Conservation (phyloP, 2,329 filamentous ascomycete species). For the Claviceps pusilla region DNA sequence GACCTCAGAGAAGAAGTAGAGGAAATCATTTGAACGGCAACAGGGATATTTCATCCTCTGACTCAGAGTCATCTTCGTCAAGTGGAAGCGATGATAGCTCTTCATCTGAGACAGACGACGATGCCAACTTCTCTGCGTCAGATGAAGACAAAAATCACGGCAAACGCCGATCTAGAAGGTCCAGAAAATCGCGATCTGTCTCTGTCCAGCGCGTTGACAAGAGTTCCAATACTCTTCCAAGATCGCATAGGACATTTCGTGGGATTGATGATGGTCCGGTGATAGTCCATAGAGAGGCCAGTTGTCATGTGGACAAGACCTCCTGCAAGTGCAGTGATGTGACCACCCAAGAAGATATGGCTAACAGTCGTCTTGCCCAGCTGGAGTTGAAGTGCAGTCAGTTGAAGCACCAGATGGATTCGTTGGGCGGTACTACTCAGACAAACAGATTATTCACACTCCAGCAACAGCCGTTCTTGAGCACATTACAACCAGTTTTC, state of each 20-base stretch:
- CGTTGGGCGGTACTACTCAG: background rate
- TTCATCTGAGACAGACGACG: background rate
- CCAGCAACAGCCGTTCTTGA: background rate
- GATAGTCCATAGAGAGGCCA: background rate
- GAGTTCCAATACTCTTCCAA: too few relatives aligned
- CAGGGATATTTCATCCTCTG: background rate
- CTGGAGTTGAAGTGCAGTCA: conserved; percentile 2
- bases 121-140: background rate
- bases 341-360: background rate
- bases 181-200: background rate
- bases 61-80: background rate
- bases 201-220: background rate
- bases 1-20: background rate
- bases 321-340: background rate
- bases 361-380: conserved; percentile 1
- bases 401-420: conserved; percentile 1
- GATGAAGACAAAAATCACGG: background rate
- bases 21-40: background rate
- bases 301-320: background rate
- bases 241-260: too few relatives aligned
- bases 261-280: background rate
- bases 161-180: background rate
- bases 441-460: background rate
- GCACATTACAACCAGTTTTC: background rate
- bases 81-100: background rate